Evolutionary conservation across 1,284 basidiomycete genomes (phyloP).

Genomic region (Dichomitus squalens): DNA sequence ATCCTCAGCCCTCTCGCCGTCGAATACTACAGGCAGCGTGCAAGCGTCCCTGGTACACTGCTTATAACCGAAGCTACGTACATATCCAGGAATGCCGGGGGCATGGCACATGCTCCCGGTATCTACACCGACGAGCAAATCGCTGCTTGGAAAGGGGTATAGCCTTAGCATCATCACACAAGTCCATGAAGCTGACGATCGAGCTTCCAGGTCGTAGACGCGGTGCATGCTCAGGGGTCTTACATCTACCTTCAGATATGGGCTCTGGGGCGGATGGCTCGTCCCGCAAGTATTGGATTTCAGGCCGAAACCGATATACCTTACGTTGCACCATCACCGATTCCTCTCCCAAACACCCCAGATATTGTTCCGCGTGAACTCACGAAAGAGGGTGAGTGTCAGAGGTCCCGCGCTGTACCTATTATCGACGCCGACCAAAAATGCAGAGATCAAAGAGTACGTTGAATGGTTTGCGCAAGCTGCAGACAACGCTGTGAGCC

Average conservation of each 20-base stretch:
- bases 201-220: slow-evolving; percentile 18
- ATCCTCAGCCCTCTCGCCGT: slow-evolving; percentile 32
- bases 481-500: no score
- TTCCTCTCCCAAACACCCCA: neutral
- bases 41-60: slow-evolving; percentile 43
- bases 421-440: neutral
- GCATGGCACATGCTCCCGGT: slow-evolving; percentile 29
- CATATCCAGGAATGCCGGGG: slow-evolving; percentile 42
- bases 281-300: neutral
- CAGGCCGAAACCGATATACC: neutral
- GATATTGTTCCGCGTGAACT: neutral
- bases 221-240: slow-evolving; percentile 29
- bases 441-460: slow-evolving; percentile 11
- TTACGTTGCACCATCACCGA: neutral
- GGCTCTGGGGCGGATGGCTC: slow-evolving; percentile 18
- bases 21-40: slow-evolving; percentile 51
- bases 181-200: neutral
- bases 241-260: slow-evolving; percentile 46
- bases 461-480: slow-evolving; percentile 25
- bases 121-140: slow-evolving; percentile 4
- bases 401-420: no score
- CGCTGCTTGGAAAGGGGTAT: neutral
- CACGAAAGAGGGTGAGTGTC: neutral
- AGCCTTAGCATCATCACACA: neutral
- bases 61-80: slow-evolving; percentile 51